Conservation (phyloP, 805 yeast genomes). For the Kodamaea restingae region DNA sequence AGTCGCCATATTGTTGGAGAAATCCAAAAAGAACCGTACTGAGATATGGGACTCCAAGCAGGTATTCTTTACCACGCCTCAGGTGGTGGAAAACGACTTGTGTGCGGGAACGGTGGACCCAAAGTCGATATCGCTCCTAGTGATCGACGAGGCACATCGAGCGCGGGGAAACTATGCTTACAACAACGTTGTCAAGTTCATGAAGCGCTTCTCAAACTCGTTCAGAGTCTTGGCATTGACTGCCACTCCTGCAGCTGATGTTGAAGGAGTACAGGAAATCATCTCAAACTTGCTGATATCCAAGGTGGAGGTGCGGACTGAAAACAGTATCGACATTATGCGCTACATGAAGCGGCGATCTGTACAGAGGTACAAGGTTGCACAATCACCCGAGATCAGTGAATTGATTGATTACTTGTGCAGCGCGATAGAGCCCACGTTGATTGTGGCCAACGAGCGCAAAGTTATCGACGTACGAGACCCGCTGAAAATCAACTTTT, state of each 20-base stretch:
- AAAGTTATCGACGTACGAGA: conserved; percentile 63
- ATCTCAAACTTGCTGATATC: conserved; percentile 72
- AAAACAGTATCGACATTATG: conserved; percentile 72
- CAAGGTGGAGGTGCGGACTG: conserved; percentile 79
- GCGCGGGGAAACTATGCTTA: conserved; percentile 90
- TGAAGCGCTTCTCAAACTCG: conserved; percentile 52
- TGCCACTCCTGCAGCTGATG: conserved; percentile 91
- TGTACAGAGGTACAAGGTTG: conserved; percentile 57
- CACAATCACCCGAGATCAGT: conserved; percentile 49
- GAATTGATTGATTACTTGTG: conserved; percentile 53
- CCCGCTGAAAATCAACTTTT: conserved; percentile 65
- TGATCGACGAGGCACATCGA: conserved; percentile 94
- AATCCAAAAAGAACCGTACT: conserved; percentile 52
- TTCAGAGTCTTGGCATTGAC: conserved; percentile 82
- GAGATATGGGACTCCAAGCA: conserved; percentile 74
- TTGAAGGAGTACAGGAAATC: conserved; percentile 84
- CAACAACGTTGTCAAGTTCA: conserved; percentile 68
- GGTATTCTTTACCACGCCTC: conserved; percentile 94
- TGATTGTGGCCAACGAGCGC: conserved; percentile 59
- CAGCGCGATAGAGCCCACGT: conserved; percentile 62
- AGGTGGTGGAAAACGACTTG: conserved; percentile 89
- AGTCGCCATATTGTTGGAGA: conserved; percentile 75
- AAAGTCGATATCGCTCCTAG: conserved; percentile 64
- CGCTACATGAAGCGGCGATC: conserved; percentile 70
- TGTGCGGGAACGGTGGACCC: conserved; percentile 74